Evolutionary conservation across 2,329 filamentous ascomycete genomes (phyloP).

Genomic region (Phaeosphaeria sp.): DNA sequence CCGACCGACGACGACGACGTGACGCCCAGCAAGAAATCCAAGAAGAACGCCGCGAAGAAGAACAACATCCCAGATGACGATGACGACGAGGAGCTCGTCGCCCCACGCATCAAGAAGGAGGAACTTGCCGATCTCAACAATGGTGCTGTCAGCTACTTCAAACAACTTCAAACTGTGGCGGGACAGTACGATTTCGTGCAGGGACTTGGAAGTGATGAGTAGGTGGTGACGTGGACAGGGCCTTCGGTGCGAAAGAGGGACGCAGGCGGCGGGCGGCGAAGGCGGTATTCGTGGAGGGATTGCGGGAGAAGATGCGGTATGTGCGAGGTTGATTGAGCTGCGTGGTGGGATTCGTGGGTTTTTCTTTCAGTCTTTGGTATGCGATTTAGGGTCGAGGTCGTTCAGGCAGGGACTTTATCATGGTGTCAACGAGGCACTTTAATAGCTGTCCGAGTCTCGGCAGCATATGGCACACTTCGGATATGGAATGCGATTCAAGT

Average conservation of each 20-base stretch:
- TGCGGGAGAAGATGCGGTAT: neutral
- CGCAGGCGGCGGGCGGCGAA: neutral
- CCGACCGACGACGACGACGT: conserved; percentile 3
- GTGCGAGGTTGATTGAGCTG: neutral
- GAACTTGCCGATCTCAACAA: conserved; percentile 6
- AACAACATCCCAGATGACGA: conserved; percentile 4
- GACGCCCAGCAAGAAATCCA: conserved; percentile 19
- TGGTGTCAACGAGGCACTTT: neutral
- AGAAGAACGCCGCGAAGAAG: conserved; percentile 9
- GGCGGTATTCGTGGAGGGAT: neutral
- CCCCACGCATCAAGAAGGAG: conserved; percentile 26
- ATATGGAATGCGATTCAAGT: neutral
- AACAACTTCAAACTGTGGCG: neutral
- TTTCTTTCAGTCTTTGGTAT: neutral
- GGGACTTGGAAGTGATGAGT: neutral
- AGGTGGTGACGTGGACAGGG: neutral
- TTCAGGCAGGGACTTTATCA: neutral
- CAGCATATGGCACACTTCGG: neutral
- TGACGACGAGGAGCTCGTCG: conserved; percentile 25
- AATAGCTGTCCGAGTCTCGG: neutral
- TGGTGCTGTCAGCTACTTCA: conserved; percentile 1
- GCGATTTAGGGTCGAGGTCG: neutral
- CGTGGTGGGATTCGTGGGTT: too few relatives aligned
- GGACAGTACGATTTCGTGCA: neutral
- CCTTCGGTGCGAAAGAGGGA: neutral